Conservation (phyloP, 2,329 filamentous ascomycete genomes). For the Aspergillus novoparasiticus region DNA sequence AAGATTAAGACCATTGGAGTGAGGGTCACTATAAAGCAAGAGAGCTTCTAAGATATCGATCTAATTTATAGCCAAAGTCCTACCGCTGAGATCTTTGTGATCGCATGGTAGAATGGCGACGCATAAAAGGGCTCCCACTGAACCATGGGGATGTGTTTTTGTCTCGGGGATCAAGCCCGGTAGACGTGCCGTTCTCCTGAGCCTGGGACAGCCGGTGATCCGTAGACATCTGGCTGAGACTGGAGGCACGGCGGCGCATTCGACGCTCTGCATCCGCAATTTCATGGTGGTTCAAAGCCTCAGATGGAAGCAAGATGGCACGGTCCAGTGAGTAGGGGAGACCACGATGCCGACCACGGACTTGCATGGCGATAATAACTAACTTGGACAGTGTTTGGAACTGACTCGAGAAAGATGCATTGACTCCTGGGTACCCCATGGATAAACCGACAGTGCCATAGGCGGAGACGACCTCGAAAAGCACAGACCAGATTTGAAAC, state of each 20-base stretch:
- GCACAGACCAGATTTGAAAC: conserved; percentile 68
- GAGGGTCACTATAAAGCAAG: not conserved
- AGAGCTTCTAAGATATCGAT: not conserved
- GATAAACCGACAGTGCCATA: conserved; percentile 94
- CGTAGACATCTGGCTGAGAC: conserved; percentile 33
- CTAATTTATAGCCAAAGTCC: not conserved
- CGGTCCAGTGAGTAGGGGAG: conserved; percentile 69
- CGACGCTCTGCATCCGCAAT: conserved; percentile 53
- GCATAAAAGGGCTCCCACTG: conserved; percentile 26
- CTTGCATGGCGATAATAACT: conserved; percentile 67
- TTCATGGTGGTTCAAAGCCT: conserved; percentile 65
- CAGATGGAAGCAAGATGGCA: conserved; percentile 68
- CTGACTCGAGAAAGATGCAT: conserved; percentile 80
- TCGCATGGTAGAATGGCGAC: conserved; percentile 32
- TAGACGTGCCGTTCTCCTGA: conserved; percentile 25
- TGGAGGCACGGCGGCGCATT: conserved; percentile 42
- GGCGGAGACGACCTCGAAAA: conserved; percentile 87
- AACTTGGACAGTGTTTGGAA: conserved; percentile 72
- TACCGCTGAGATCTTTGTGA: conserved; percentile 28
- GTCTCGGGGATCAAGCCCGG: conserved; percentile 30
- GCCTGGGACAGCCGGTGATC: conserved; percentile 27
- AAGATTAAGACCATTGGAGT: not conserved
- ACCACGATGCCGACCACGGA: conserved; percentile 66
- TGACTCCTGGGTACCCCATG: conserved; percentile 74
- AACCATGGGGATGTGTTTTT: conserved; percentile 18